Evolutionary conservation across 2,329 filamentous ascomycete species (phyloP).

Genomic region (Chaetomiaceae sp.): DNA sequence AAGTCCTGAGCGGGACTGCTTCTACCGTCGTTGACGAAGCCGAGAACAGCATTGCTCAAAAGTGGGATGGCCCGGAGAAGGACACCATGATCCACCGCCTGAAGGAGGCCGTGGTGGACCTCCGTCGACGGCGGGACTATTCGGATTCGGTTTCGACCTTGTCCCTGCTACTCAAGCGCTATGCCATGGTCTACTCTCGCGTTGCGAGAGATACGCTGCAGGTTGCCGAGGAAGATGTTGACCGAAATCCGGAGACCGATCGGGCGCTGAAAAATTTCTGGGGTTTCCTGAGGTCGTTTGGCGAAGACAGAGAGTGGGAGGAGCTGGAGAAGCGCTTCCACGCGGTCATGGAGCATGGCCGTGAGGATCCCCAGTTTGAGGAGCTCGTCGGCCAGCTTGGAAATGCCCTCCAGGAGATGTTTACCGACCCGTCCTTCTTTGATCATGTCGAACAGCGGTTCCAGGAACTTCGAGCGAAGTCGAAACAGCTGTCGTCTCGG

Average conservation of each 20-base stretch:
- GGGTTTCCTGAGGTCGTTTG: slow-evolving; percentile 73
- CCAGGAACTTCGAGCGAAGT: slow-evolving; percentile 44
- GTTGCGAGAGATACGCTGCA: slow-evolving; percentile 61
- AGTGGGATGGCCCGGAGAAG: slow-evolving; percentile 65
- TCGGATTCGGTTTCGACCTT: slow-evolving; percentile 78
- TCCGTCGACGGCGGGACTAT: slow-evolving; percentile 75
- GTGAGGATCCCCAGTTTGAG: slow-evolving; percentile 78
- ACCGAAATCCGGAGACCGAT: slow-evolving; percentile 68
- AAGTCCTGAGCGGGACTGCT: slow-evolving; percentile 47
- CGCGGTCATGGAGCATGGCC: slow-evolving; percentile 64
- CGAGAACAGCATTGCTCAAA: slow-evolving; percentile 64
- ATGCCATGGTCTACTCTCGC: slow-evolving; percentile 70
- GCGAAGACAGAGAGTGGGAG: slow-evolving; percentile 69
- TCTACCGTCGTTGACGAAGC: slow-evolving; percentile 53
- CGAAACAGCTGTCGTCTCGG: slow-evolving; percentile 58
- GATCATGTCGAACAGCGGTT: slow-evolving; percentile 59
- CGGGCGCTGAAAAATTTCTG: slow-evolving; percentile 74
- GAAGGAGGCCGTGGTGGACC: slow-evolving; percentile 66
- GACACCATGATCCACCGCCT: slow-evolving; percentile 68
- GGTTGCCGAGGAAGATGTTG: slow-evolving; percentile 62
- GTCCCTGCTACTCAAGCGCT: slow-evolving; percentile 67
- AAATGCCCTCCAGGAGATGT: slow-evolving; percentile 68
- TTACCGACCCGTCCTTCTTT: slow-evolving; percentile 83
- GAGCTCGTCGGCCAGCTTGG: slow-evolving; percentile 66
- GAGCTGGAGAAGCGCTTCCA: slow-evolving; percentile 62